Conservation (phyloP, 1,284 basidiomycete genomes). For the Cutaneotrichosporon mucoides region DNA sequence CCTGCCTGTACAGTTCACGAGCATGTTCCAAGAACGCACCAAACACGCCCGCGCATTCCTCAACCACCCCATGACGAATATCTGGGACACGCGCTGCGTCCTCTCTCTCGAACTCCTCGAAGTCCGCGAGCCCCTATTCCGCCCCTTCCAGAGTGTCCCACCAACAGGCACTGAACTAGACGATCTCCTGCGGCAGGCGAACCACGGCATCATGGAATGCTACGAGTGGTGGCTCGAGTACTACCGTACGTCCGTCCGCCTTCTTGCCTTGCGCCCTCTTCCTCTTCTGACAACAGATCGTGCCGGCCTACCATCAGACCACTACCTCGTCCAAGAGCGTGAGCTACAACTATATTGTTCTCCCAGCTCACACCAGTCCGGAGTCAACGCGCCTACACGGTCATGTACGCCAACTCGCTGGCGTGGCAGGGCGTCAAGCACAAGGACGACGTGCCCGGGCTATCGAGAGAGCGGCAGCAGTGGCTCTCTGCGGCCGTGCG, state of each 20-base stretch:
- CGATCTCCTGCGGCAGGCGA: slow-evolving; percentile 4
- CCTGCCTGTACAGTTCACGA: slow-evolving; percentile 12
- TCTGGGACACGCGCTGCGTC: slow-evolving; percentile 25
- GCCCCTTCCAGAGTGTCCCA: neutral
- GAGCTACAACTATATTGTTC: neutral
- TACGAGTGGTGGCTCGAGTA: slow-evolving; percentile 16
- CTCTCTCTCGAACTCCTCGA: slow-evolving; percentile 23
- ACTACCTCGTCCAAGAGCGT: slow-evolving; percentile 18
- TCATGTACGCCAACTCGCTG: slow-evolving; percentile 9
- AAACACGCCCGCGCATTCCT: slow-evolving; percentile 23
- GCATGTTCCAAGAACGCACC: slow-evolving; percentile 10
- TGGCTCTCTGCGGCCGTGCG: slow-evolving; percentile 12
- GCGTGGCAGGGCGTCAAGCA: slow-evolving; percentile 7
- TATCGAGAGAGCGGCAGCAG: slow-evolving; percentile 8
- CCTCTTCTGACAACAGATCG: neutral
- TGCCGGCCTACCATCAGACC: slow-evolving; percentile 4
- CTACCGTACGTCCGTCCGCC: neutral
- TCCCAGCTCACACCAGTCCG: neutral
- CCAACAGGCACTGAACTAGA: neutral
- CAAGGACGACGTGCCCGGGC: neutral
- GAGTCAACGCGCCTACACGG: slow-evolving; percentile 4
- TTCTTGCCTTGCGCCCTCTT: neutral
- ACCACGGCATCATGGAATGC: neutral
- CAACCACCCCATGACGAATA: slow-evolving; percentile 23
- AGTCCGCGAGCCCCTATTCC: neutral